phyloP scores from a whole-genome alignment of 208 protist species.

The Leishmania gerbilli region DNA sequence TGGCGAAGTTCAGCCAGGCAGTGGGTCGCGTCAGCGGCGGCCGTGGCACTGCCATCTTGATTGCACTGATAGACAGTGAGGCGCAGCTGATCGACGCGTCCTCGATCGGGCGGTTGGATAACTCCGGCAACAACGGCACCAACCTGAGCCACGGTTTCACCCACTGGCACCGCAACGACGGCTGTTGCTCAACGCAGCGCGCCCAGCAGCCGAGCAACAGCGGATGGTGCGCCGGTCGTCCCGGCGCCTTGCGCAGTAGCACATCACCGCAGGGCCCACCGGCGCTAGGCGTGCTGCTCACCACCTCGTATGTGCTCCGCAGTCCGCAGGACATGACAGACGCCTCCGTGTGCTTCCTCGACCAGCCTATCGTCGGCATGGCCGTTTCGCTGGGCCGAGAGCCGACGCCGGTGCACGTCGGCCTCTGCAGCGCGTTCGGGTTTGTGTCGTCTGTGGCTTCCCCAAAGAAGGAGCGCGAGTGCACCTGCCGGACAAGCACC shows the following conservation, averaged over 20 bases:
- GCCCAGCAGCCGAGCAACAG: neutral
- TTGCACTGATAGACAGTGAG: slow-evolving; percentile 37
- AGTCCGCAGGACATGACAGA: slow-evolving; percentile 32
- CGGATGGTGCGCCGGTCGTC: neutral
- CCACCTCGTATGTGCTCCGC: slow-evolving; percentile 72
- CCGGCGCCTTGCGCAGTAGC: neutral
- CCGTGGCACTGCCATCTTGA: slow-evolving; percentile 70
- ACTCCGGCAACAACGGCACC: neutral
- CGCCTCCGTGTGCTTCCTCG: slow-evolving; percentile 64
- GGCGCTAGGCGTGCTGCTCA: slow-evolving; percentile 64
- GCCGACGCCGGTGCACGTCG: slow-evolving; percentile 52
- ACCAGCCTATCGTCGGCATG: slow-evolving; percentile 76
- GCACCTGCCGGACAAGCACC: neutral
- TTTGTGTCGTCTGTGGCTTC: slow-evolving; percentile 59
- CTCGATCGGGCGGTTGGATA: neutral
- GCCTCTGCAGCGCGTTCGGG: slow-evolving; percentile 48
- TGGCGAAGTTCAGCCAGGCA: slow-evolving; percentile 76
- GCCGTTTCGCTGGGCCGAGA: slow-evolving; percentile 43
- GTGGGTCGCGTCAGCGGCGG: slow-evolving; percentile 72
- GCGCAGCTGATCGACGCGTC: slow-evolving; percentile 20
- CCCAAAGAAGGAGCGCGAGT: slow-evolving; percentile 15
- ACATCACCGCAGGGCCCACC: neutral
- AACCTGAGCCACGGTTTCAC: neutral
- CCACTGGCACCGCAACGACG: neutral
- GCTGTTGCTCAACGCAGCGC: neutral